phyloP scores from a whole-genome alignment of 768 basidiomycete species.

The Termitomyces sp. region DNA sequence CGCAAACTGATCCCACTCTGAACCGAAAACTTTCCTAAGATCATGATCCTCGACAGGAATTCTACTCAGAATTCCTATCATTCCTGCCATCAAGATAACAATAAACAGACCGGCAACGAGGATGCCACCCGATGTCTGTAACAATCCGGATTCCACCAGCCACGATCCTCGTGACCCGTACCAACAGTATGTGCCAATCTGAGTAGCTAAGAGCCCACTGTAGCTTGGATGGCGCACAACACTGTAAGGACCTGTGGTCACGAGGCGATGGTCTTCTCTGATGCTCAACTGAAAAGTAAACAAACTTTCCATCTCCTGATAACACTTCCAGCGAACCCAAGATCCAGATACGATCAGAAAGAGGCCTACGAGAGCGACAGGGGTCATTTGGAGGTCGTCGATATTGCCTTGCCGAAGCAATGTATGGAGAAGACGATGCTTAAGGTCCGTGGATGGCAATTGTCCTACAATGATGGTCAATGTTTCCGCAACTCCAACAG shows the following conservation, averaged over 20 bases:
- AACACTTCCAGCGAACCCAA: conserved; percentile 31
- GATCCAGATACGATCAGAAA: conserved; percentile 23
- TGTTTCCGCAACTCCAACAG: not conserved
- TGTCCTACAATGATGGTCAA: not conserved
- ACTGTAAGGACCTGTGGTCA: conserved; percentile 28
- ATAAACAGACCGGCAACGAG: not conserved
- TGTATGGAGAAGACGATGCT: not conserved
- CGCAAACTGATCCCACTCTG: no score
- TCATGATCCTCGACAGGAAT: not conserved
- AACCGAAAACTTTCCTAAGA: not conserved
- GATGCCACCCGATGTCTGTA: not conserved
- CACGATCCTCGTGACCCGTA: not conserved
- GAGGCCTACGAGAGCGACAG: conserved; percentile 26
- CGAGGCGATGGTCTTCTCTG: conserved; percentile 20
- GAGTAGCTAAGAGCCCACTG: conserved; percentile 20
- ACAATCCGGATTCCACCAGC: not conserved
- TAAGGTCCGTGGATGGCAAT: not conserved
- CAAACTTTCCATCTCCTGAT: conserved; percentile 26
- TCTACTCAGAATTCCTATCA: not conserved
- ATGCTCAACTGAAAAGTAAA: conserved; percentile 40
- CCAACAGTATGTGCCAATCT: conserved; percentile 27
- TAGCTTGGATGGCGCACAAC: conserved; percentile 34
- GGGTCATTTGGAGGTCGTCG: conserved; percentile 12
- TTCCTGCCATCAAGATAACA: not conserved
- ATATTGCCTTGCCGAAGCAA: not conserved